A percentile compares a stretch with the other conserved stretches of the same genome.
These are phyloP conservation scores for Isatis lusitanica DNA, from an alignment of 441 rosid genomes.

Conservation along the genomic window DNA sequence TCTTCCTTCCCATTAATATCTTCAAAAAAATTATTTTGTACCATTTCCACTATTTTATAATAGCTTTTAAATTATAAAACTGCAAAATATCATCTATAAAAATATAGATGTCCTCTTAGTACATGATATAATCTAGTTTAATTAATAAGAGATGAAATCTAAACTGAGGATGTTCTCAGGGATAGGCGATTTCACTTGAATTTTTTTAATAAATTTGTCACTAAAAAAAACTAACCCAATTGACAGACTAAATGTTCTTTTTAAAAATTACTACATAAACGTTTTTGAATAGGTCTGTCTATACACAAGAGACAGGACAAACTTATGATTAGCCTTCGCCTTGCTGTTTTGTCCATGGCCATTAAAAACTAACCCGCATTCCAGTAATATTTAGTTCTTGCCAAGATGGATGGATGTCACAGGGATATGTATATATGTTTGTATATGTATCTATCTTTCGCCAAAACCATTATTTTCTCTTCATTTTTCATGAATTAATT, in stretches of 20 bases:
- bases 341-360: background rate
- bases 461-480: background rate
- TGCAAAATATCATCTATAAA: too few relatives aligned
- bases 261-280: background rate
- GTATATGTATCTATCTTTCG: background rate
- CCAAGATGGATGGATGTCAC: too few relatives aligned
- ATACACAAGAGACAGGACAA: background rate
- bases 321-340: background rate
- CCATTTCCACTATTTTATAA: too few relatives aligned
- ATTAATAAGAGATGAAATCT: background rate
- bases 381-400: background rate
- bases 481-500: too few relatives aligned
- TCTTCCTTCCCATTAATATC: too few relatives aligned
- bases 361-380: background rate
- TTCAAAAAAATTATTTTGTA: too few relatives aligned
- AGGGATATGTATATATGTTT: too few relatives aligned
- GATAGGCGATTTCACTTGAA: background rate
- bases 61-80: too few relatives aligned
- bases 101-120: too few relatives aligned
- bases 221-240: background rate
- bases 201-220: background rate
- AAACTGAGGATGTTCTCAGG: background rate
- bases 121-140: too few relatives aligned
- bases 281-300: background rate
- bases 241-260: background rate